A percentile compares a stretch with the other conserved stretches of the same genome.
These are phyloP conservation scores for Leucocoprinus leucothites DNA, from an alignment of 768 basidiomycete genomes.

Conservation along the genomic window DNA sequence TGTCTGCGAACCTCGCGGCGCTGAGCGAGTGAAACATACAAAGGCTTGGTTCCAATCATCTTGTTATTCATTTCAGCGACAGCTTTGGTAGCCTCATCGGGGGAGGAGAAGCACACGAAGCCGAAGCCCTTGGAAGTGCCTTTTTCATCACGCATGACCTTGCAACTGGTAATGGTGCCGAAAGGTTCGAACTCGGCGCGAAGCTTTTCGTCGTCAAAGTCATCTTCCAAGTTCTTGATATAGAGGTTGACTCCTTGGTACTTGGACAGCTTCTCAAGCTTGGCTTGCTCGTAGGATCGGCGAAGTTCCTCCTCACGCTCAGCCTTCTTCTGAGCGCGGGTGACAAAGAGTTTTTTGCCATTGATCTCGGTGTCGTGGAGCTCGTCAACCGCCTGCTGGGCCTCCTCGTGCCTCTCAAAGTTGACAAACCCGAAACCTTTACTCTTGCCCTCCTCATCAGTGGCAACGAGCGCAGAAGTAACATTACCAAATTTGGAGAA, in stretches of 20 bases:
- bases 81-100: constrained; percentile 98
- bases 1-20: constrained; percentile 97
- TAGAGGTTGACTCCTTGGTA: constrained; percentile 99
- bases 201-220: constrained; percentile 96
- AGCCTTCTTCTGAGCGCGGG: constrained; percentile 96
- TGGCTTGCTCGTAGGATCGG: constrained; percentile 89
- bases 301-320: constrained; percentile 98
- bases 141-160: constrained; percentile 99
- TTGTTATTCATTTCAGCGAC: constrained; percentile 99
- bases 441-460: constrained; percentile 88
- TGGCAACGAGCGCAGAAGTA: constrained; percentile 83
- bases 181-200: constrained; percentile 95
- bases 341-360: constrained; percentile 90
- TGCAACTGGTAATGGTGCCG: constrained; percentile 96
- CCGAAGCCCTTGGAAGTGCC: constrained; percentile 93
- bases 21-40: constrained; percentile 98
- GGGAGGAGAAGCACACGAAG: constrained; percentile 98
- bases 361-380: constrained; percentile 84
- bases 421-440: constrained; percentile 99
- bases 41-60: constrained; percentile 97
- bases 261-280: constrained; percentile 97
- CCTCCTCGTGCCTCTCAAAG: constrained; percentile 90
- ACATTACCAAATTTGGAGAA: constrained; percentile 78
- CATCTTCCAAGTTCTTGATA: constrained; percentile 99
- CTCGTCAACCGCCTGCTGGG: constrained; percentile 82